Evolutionary conservation across 352 stramenopile species (phyloP).

Genomic region (Globisporangium spinosum): DNA sequence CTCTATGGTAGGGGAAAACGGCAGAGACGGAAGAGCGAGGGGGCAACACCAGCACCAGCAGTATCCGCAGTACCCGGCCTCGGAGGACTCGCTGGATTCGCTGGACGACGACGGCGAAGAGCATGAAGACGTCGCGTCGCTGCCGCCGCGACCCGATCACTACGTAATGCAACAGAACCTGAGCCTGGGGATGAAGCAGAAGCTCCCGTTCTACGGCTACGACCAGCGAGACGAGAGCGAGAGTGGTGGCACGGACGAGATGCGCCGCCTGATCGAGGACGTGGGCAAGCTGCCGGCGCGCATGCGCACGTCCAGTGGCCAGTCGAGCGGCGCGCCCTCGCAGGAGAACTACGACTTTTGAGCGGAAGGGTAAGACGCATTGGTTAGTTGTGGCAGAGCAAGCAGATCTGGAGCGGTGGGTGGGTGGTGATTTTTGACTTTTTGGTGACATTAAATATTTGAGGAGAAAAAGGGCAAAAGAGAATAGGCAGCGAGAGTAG

Average conservation of each 20-base stretch:
- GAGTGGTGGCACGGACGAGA: slow-evolving; percentile 20
- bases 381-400: no score
- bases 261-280: slow-evolving; percentile 57
- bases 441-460: no score
- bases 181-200: slow-evolving; percentile 11
- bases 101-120: slow-evolving; percentile 17
- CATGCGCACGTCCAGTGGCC: slow-evolving; percentile 48
- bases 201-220: background rate
- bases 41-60: background rate
- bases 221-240: slow-evolving; percentile 29
- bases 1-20: slow-evolving; percentile 8
- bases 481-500: no score
- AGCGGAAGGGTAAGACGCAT: background rate
- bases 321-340: slow-evolving; percentile 47
- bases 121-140: slow-evolving; percentile 18
- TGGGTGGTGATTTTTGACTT: no score
- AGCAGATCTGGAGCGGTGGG: no score
- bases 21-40: background rate
- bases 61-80: slow-evolving; percentile 1
- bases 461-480: no score
- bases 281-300: slow-evolving; percentile 40
- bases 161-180: slow-evolving; percentile 6
- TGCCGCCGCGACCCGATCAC: slow-evolving; percentile 14
- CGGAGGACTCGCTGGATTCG: slow-evolving; percentile 5
- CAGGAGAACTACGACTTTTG: slow-evolving; percentile 52